Base-by-base conservation (phyloP, 768 basidiomycete genomes). In the Exidia glandulosa region DNA sequence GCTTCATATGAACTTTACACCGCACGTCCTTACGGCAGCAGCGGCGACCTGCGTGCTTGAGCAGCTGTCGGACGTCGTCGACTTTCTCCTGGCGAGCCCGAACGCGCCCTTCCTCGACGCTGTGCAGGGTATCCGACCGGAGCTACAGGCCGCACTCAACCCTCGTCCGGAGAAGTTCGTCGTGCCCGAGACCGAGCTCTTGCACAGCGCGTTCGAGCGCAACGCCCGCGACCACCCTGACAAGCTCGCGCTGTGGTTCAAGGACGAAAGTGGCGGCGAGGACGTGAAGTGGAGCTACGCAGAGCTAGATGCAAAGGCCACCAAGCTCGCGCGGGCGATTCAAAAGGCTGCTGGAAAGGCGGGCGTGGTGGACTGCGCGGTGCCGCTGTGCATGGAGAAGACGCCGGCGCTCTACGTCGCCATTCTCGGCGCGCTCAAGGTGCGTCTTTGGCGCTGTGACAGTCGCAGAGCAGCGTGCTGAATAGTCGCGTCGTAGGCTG, bases 361-460 rank as follows among this genome's bases (percentile, higher is more conserved):
- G 27, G 23, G 12, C 30, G 19, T 54, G 7, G 50, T 54, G 25
- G 50, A 54, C 27, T 13, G 25, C 27, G 50, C 50, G 25, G 30
- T 54, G 30, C 50, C 50, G 50, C 30, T 54, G 50, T 54, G 50
- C 30, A 54, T 54, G 50, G 50, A 54, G 50, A 54, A 54, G 50
- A 54, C 50, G 50, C 50, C 50, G 12, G 50, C 25, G 50, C 50
- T 54, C 27, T 54, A 54, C 50, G 50, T 54, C 30, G 50, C 50
- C 16, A 54, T 54, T 13, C 50, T 54, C 4, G 50, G 50, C 4
- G 50, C 30, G 25, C 50, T 54, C 27, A 54, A 54, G 50, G 50
- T 32, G 10, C 6, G 50, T 27, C 27, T 31, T 54, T 27, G 34
- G 7, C 34, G 34, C 34, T 16, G 16, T 7, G 7, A 16, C 34